phyloP scores from a whole-genome alignment of 805 yeast genomes.

The Torulaspora maleeae region DNA sequence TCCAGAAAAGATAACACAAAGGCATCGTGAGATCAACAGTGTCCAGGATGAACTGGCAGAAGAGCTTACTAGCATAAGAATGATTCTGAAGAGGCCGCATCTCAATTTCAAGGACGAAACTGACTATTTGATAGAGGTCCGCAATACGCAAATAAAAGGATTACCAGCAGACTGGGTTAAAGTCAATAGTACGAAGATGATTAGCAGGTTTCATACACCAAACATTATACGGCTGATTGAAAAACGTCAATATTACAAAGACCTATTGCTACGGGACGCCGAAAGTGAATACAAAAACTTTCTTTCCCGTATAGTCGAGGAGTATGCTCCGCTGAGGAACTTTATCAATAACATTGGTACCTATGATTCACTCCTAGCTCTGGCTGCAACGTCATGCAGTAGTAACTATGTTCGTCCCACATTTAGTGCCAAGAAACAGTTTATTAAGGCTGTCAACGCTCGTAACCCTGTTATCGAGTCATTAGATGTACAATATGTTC shows the following conservation, averaged over 20 bases:
- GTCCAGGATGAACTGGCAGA: conserved; percentile 46
- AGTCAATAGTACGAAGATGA: conserved; percentile 60
- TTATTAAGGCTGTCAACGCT: conserved; percentile 50
- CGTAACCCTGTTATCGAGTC: conserved; percentile 66
- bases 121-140: conserved; percentile 71
- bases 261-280: conserved; percentile 35
- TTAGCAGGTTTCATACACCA: conserved; percentile 72
- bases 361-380: conserved; percentile 63
- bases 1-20: conserved; percentile 40
- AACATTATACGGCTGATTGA: conserved; percentile 47
- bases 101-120: conserved; percentile 57
- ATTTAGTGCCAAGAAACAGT: conserved; percentile 42
- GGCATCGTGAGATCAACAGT: conserved; percentile 38
- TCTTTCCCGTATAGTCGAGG: conserved; percentile 36
- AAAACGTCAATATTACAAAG: conserved; percentile 56
- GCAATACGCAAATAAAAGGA: conserved; percentile 49
- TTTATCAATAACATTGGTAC: conserved; percentile 47
- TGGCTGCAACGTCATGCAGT: conserved; percentile 55
- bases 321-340: conserved; percentile 38
- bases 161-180: conserved; percentile 77
- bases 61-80: conserved; percentile 49
- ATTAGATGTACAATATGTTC: conserved; percentile 47
- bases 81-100: conserved; percentile 50
- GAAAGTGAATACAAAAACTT: conserved; percentile 34
- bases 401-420: conserved; percentile 48